phyloP scores from a whole-genome alignment of 2,329 filamentous ascomycete species.

The Mariannaea sp. region DNA sequence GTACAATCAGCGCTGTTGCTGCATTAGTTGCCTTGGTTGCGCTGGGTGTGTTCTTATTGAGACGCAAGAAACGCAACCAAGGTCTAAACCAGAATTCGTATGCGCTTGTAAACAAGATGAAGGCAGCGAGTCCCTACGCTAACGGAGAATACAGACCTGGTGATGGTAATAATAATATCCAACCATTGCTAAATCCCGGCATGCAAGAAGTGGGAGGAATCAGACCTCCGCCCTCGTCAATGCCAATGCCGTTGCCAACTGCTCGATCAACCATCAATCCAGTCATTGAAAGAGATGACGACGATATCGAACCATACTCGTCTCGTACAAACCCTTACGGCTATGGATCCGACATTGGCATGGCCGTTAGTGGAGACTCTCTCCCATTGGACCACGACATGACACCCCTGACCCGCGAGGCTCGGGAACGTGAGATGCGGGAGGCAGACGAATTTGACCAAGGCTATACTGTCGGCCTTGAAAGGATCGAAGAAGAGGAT shows the following conservation, averaged over 20 bases:
- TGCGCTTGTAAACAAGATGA: slow-evolving; percentile 26
- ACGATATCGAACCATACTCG: slow-evolving; percentile 27
- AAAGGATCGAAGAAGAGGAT: slow-evolving; percentile 43
- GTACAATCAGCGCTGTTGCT: slow-evolving; percentile 57
- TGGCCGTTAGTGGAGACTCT: slow-evolving; percentile 33
- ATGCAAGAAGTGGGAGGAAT: slow-evolving; percentile 37
- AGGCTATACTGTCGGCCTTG: slow-evolving; percentile 48
- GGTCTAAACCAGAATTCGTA: slow-evolving; percentile 47
- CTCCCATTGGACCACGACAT: slow-evolving; percentile 41
- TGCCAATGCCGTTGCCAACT: slow-evolving; percentile 17
- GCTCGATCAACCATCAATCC: slow-evolving; percentile 29
- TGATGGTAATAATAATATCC: slow-evolving; percentile 33
- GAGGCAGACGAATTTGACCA: slow-evolving; percentile 52
- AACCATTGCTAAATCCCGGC: slow-evolving; percentile 34
- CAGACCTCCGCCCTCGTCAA: slow-evolving; percentile 20
- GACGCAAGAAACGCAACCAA: slow-evolving; percentile 49
- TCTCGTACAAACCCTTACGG: slow-evolving; percentile 23
- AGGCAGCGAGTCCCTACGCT: slow-evolving; percentile 14
- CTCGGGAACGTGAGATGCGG: slow-evolving; percentile 29
- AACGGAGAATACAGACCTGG: slow-evolving; percentile 37
- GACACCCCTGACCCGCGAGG: slow-evolving; percentile 47
- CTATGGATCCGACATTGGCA: slow-evolving; percentile 18
- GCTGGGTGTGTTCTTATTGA: slow-evolving; percentile 50
- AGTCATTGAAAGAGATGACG: slow-evolving; percentile 19
- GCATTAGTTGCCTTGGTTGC: slow-evolving; percentile 50